Evolutionary conservation across 108 stramenopile genomes (phyloP).

Genomic region (Nitzschia sp.): DNA sequence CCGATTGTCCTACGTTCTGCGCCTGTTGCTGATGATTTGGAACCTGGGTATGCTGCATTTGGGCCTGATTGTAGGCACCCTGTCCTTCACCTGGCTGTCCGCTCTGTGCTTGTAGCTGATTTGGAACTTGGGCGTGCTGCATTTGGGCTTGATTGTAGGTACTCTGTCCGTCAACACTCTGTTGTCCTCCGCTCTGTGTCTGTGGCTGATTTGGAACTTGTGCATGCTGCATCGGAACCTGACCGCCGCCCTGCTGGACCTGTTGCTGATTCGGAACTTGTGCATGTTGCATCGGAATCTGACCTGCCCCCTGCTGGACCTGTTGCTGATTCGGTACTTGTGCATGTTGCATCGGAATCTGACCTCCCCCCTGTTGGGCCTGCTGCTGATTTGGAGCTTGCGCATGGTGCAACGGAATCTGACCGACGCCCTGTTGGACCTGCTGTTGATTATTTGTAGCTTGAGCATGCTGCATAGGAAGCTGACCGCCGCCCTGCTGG

Average conservation of each 20-base stretch:
- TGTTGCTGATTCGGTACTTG: constrained; percentile 22
- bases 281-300: constrained; percentile 23
- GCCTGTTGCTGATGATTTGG: constrained; percentile 11
- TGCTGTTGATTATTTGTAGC: constrained; percentile 20
- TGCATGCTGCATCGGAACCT: constrained; percentile 1
- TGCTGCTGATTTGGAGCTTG: constrained; percentile 22
- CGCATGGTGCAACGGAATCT: constrained; percentile 23
- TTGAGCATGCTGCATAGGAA: constrained; percentile 29
- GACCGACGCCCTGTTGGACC: constrained; percentile 21
- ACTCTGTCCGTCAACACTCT: neutral
- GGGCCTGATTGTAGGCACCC: neutral
- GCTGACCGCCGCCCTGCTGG: constrained; percentile 18
- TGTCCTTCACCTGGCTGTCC: neutral
- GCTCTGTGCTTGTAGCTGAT: constrained; percentile 6
- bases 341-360: constrained; percentile 23
- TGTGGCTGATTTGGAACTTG: neutral
- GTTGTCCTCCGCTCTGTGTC: neutral
- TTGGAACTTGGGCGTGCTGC: constrained; percentile 17
- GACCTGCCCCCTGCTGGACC: constrained; percentile 22
- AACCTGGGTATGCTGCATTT: neutral
- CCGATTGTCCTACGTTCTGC: no score
- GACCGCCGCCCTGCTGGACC: constrained; percentile 21
- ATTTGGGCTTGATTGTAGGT: constrained; percentile 17
- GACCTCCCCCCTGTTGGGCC: constrained; percentile 23
- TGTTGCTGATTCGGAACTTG: constrained; percentile 24